Evolutionary conservation across 176 grass and related monocot genomes (phyloP).

Genomic region (Pontederia crassipes): DNA sequence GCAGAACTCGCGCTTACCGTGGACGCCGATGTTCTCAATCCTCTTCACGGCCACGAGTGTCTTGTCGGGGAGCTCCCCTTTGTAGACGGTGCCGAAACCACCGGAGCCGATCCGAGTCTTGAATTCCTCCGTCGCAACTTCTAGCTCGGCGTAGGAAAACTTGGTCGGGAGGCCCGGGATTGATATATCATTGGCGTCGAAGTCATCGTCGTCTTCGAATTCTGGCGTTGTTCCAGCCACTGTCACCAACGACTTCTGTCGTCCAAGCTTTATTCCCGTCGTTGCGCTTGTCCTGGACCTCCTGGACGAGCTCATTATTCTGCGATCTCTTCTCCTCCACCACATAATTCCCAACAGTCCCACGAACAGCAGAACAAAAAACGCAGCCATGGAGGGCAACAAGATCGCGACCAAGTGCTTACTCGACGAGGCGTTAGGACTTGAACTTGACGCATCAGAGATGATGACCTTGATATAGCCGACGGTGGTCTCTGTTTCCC

Average conservation of each 20-base stretch:
- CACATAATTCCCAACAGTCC: slow-evolving; percentile 5
- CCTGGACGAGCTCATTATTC: slow-evolving; percentile 8
- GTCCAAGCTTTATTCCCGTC: slow-evolving; percentile 28
- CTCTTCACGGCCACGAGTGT: slow-evolving; percentile 72
- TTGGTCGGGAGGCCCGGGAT: slow-evolving; percentile 62
- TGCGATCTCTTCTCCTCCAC: slow-evolving; percentile 20
- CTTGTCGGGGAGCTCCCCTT: slow-evolving; percentile 51
- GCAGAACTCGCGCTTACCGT: slow-evolving; percentile 68
- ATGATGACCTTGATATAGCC: slow-evolving; percentile 51
- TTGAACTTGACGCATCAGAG: neutral
- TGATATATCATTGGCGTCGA: slow-evolving; percentile 22
- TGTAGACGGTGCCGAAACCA: slow-evolving; percentile 84
- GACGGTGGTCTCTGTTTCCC: neutral
- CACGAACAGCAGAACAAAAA: slow-evolving; percentile 29
- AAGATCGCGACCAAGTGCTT: slow-evolving; percentile 32
- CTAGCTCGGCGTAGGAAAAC: slow-evolving; percentile 53
- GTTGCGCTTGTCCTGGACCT: slow-evolving; percentile 10
- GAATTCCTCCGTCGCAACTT: slow-evolving; percentile 47
- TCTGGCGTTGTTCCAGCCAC: neutral
- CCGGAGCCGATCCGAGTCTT: slow-evolving; percentile 55
- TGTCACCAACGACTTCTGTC: slow-evolving; percentile 25
- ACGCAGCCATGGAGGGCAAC: slow-evolving; percentile 37
- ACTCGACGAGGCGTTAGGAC: neutral
- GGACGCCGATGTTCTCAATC: slow-evolving; percentile 54
- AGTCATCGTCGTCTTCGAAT: slow-evolving; percentile 20